These are phyloP conservation scores for Wallacemonas sp. DNA, from an alignment of 208 protist genomes.

Conservation along the genomic window DNA sequence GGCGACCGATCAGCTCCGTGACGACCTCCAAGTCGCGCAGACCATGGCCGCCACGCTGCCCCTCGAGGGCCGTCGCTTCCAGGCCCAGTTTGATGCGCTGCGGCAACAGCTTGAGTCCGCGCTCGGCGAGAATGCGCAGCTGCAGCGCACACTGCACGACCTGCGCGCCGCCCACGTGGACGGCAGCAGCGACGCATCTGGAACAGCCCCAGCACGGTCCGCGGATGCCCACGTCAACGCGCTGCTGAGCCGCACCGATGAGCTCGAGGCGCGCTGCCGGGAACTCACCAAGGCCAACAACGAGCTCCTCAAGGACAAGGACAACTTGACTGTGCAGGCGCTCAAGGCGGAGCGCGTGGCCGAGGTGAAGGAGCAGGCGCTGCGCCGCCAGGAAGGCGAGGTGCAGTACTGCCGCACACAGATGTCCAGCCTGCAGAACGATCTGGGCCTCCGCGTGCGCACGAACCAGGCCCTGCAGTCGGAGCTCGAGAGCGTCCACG, in stretches of 20 bases:
- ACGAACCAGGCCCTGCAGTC: slow-evolving; percentile 38
- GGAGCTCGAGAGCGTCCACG: slow-evolving; percentile 51
- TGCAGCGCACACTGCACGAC: slow-evolving; percentile 29
- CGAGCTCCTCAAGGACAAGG: slow-evolving; percentile 39
- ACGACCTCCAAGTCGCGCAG: slow-evolving; percentile 45
- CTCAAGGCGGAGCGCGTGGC: slow-evolving; percentile 33
- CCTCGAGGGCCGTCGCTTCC: slow-evolving; percentile 36
- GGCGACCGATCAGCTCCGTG: slow-evolving; percentile 16
- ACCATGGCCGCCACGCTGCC: slow-evolving; percentile 56
- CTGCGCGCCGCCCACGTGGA: slow-evolving; percentile 10
- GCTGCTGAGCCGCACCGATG: slow-evolving; percentile 38
- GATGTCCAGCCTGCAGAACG: slow-evolving; percentile 41
- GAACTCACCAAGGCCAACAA: slow-evolving; percentile 36
- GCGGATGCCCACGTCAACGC: slow-evolving; percentile 49
- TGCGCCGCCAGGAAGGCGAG: slow-evolving; percentile 48
- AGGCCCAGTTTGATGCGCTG: slow-evolving; percentile 45
- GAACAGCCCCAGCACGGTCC: not conserved
- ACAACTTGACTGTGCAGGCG: slow-evolving; percentile 46
- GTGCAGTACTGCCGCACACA: slow-evolving; percentile 42
- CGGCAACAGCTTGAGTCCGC: slow-evolving; percentile 49
- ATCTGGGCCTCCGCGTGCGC: slow-evolving; percentile 51
- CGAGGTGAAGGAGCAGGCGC: slow-evolving; percentile 52
- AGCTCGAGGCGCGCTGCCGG: slow-evolving; percentile 35
- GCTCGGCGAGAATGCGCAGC: slow-evolving; percentile 29
- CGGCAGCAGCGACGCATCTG: slow-evolving; percentile 20